Evolutionary conservation across 164 flowering plant genomes (phyloP), one percentile per base, ranked within the genome.

Genomic region (Cinnamomum micranthum): DNA sequence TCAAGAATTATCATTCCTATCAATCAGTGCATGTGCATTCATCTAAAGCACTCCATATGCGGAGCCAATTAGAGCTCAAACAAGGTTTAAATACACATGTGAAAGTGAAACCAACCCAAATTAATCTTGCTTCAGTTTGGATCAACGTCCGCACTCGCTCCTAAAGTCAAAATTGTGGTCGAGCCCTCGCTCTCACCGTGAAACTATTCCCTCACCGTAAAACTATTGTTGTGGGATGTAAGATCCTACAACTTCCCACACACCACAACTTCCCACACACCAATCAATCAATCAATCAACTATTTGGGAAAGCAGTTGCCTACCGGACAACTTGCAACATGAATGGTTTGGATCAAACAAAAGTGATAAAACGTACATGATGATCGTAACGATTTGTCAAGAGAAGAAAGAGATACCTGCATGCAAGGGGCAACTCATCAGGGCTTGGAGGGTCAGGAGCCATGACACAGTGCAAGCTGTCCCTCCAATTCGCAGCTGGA

Each of bases 401-500:
- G n/a, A 19, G 60, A 55, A 55, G 60, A 55, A 55, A 20, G 60
- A 73, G 60, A 73, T 27, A 74, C 76, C 76, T 67, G 76, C 76
- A 74, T 15, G 50, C 65, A 4, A 79, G 35, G 3, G 89, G 89
- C 51, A 86, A 22, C 13, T 87, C 85, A 14, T 80, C 55, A 0
- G 82, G 82, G 10, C 62, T 20, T 0, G 72, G 71, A 4, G 73
- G 73, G 28, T 70, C 10, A 66, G 83, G 79, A 65, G 82, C 79
- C 80, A 80, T 74, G 22, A 1, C 1, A 25, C 74, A 76, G 24
- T 12, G 6, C 65, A 85, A 50, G 9, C 82, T 78, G 58, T 87
- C 87, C 64, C 84, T 85, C 88, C 90, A 87, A 50, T 79, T 82
- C 2, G 84, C 82, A 2, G 78, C 68, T 1, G 52, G 58, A 1